A percentile compares a stretch with the other conserved stretches of the same genome.
These are phyloP conservation scores for Candida buenavistaensis DNA, from an alignment of 1,139 yeast genomes.

Conservation along the genomic window DNA sequence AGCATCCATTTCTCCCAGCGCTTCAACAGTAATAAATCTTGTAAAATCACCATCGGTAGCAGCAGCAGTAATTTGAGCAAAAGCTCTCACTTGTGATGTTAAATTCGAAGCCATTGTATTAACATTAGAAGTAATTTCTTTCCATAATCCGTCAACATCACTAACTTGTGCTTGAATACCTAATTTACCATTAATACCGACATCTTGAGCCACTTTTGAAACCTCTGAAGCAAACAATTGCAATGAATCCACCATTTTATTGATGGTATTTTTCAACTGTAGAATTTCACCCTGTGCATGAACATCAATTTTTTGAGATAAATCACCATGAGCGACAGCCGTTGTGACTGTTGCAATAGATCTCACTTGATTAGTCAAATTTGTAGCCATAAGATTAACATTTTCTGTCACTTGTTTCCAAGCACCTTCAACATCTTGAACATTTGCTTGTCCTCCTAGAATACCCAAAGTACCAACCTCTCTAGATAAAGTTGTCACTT, in stretches of 20 bases:
- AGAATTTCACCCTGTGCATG: slow-evolving; percentile 87
- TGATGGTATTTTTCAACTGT: slow-evolving; percentile 76
- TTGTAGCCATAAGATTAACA: slow-evolving; percentile 87
- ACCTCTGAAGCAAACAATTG: slow-evolving; percentile 88
- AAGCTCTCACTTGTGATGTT: slow-evolving; percentile 90
- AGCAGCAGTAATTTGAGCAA: slow-evolving; percentile 90
- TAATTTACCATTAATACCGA: slow-evolving; percentile 88
- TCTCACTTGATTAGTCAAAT: slow-evolving; percentile 85
- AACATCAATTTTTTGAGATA: slow-evolving; percentile 83
- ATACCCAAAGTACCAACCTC: slow-evolving; percentile 91
- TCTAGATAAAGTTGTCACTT: slow-evolving; percentile 81
- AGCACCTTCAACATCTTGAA: slow-evolving; percentile 89
- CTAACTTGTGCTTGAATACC: slow-evolving; percentile 91
- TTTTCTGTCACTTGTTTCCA: slow-evolving; percentile 92
- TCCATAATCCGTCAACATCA: slow-evolving; percentile 91
- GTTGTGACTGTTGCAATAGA: slow-evolving; percentile 90
- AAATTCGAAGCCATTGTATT: slow-evolving; percentile 91
- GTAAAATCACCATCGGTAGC: slow-evolving; percentile 95
- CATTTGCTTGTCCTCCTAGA: slow-evolving; percentile 89
- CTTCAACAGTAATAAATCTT: slow-evolving; percentile 85
- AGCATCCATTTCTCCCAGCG: slow-evolving; percentile 93
- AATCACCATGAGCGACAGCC: slow-evolving; percentile 89
- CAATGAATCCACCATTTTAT: slow-evolving; percentile 89
- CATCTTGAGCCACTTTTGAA: slow-evolving; percentile 87
- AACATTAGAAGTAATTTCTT: slow-evolving; percentile 88